These are phyloP conservation scores for Bryopsis sp. DNA, from an alignment of 139 green algal genomes.

Conservation along the genomic window DNA sequence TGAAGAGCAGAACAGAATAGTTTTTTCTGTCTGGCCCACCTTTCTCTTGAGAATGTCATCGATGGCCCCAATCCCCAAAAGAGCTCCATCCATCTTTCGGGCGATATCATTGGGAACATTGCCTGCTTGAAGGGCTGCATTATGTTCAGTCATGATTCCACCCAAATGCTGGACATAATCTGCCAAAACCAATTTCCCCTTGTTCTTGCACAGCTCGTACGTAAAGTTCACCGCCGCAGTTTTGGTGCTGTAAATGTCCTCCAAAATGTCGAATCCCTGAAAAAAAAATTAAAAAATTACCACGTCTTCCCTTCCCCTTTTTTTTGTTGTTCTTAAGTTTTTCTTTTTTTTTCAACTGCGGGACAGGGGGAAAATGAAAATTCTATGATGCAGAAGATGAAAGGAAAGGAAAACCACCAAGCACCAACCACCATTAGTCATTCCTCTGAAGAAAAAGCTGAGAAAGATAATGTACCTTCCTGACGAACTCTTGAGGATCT, in stretches of 20 bases:
- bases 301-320: too few species aligned
- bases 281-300: not conserved
- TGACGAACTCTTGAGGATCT: constrained; percentile 94
- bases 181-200: constrained; percentile 16
- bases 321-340: too few species aligned
- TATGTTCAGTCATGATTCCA: constrained; percentile 32
- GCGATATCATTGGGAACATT: constrained; percentile 34
- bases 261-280: constrained; percentile 92
- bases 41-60: constrained; percentile 64
- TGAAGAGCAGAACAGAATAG: not conserved
- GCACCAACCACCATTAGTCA: not conserved
- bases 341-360: too few species aligned
- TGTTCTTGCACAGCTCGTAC: constrained; percentile 54
- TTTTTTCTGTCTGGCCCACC: constrained; percentile 30
- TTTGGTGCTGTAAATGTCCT: constrained; percentile 91
- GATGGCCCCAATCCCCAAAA: constrained; percentile 79
- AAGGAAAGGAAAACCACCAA: too few species aligned
- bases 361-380: too few species aligned
- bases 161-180: constrained; percentile 28
- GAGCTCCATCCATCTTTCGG: constrained; percentile 77
- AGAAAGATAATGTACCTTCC: too few species aligned
- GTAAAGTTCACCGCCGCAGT: constrained; percentile 85
- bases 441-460: not conserved
- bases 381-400: too few species aligned
- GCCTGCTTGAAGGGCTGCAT: not conserved